These are phyloP conservation scores for Euphorbia lathyris DNA, from an alignment of 345 rosid species.

Conservation along the genomic window DNA sequence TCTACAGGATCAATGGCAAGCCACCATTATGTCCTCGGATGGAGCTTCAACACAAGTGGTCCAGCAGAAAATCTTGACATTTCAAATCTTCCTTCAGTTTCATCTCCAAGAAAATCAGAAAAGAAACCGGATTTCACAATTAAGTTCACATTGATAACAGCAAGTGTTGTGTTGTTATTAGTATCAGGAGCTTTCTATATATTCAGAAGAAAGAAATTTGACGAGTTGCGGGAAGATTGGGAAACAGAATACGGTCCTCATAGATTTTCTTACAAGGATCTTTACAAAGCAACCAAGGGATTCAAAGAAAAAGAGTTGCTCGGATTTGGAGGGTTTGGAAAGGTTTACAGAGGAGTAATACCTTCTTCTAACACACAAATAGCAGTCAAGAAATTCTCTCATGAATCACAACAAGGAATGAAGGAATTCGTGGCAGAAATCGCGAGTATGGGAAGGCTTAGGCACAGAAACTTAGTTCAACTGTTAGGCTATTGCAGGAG, in stretches of 20 bases:
- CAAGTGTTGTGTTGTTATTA: neutral
- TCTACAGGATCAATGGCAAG: slow-evolving; percentile 14
- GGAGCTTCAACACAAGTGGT: slow-evolving; percentile 11
- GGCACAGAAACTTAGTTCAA: slow-evolving; percentile 4
- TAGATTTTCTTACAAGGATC: slow-evolving; percentile 1
- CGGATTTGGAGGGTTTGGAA: neutral
- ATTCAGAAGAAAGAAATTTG: neutral
- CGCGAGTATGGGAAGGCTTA: slow-evolving; percentile 3
- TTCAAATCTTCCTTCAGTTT: slow-evolving; percentile 4
- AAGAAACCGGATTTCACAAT: neutral
- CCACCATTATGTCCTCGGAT: slow-evolving; percentile 7
- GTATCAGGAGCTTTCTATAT: neutral
- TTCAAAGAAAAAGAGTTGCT: neutral
- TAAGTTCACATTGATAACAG: neutral
- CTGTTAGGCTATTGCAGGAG: slow-evolving; percentile 1
- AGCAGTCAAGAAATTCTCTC: slow-evolving; percentile 1
- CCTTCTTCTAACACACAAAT: neutral
- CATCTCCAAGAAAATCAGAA: neutral
- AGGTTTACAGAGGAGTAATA: slow-evolving; percentile 1
- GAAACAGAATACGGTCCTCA: slow-evolving; percentile 2
- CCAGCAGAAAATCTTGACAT: neutral
- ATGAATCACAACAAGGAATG: slow-evolving; percentile 7
- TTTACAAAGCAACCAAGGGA: slow-evolving; percentile 5
- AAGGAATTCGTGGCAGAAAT: slow-evolving; percentile 4
- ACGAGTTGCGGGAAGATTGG: slow-evolving; percentile 4